Percentiles rank a stretch among this genome's conserved stretches.
These are phyloP conservation scores for Angomonas deanei DNA, from an alignment of 208 protist species.

Conservation along the genomic window DNA sequence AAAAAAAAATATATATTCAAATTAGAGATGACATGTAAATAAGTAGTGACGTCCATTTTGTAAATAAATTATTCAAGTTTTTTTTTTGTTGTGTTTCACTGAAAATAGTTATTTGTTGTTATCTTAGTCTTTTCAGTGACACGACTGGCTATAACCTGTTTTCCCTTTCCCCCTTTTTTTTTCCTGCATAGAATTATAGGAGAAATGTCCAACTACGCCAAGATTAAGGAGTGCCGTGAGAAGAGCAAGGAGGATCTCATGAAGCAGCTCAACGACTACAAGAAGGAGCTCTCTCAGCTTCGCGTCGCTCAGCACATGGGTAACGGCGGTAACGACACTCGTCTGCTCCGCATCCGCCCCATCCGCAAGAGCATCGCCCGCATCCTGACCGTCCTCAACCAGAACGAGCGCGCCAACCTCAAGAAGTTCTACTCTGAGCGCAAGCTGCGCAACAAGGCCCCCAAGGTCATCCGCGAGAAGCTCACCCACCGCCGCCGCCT, in stretches of 20 bases:
- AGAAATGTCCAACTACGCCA: constrained; percentile 79
- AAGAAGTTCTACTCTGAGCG: constrained; percentile 92
- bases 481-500: constrained; percentile 84
- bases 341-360: constrained; percentile 94
- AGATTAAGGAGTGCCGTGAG: constrained; percentile 88
- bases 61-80: not conserved
- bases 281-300: constrained; percentile 96
- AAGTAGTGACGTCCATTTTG: not conserved
- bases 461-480: constrained; percentile 80
- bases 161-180: constrained; percentile 6
- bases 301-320: constrained; percentile 95
- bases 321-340: constrained; percentile 59
- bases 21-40: not conserved
- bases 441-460: constrained; percentile 76
- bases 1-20: not conserved
- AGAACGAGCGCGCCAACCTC: constrained; percentile 91
- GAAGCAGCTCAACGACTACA: constrained; percentile 95
- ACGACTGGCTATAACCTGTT: not conserved
- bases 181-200: not conserved
- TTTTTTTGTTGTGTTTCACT: constrained; percentile 6
- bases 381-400: constrained; percentile 96
- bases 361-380: constrained; percentile 96
- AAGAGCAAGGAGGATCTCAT: constrained; percentile 96
- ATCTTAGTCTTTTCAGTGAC: not conserved
- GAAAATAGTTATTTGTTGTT: not conserved